Conservation (phyloP, 495 filamentous ascomycete species). For the Trichoderma virens region DNA sequence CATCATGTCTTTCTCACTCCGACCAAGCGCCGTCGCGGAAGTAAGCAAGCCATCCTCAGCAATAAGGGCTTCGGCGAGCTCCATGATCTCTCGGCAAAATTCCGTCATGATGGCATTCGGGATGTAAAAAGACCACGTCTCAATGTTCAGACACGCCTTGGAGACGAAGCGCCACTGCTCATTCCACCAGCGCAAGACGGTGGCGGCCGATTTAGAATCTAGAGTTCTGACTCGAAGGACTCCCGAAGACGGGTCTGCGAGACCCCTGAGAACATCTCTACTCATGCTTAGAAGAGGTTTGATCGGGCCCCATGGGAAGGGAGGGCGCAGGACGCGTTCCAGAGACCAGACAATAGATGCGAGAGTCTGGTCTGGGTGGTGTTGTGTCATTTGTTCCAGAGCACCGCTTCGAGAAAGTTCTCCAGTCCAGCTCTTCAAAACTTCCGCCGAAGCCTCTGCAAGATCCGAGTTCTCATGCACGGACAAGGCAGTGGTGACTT, state of each 20-base stretch:
- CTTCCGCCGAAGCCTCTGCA: constrained; percentile 64
- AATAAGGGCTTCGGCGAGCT: constrained; percentile 80
- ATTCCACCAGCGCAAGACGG: constrained; percentile 71
- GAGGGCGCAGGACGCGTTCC: constrained; percentile 25
- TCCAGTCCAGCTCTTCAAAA: constrained; percentile 70
- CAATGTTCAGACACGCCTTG: constrained; percentile 75
- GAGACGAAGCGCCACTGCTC: constrained; percentile 69
- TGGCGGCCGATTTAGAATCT: constrained; percentile 51
- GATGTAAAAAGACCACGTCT: constrained; percentile 63
- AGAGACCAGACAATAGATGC: constrained; percentile 26
- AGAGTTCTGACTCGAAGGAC: constrained; percentile 61
- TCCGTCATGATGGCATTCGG: constrained; percentile 75
- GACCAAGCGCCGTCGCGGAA: constrained; percentile 37
- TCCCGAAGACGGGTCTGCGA: constrained; percentile 76
- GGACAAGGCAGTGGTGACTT: constrained; percentile 59
- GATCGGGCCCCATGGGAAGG: constrained; percentile 52
- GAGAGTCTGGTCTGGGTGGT: constrained; percentile 24
- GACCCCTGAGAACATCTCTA: constrained; percentile 66
- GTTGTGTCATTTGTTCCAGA: constrained; percentile 58
- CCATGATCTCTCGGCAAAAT: constrained; percentile 88
- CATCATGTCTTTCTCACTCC: constrained; percentile 35
- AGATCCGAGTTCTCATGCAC: constrained; percentile 60
- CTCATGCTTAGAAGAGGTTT: constrained; percentile 64
- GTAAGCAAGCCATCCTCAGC: constrained; percentile 73
- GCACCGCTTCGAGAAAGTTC: constrained; percentile 66